Evolutionary conservation across 2,329 filamentous ascomycete species (phyloP).

Genomic region (Colletotrichum incanum): DNA sequence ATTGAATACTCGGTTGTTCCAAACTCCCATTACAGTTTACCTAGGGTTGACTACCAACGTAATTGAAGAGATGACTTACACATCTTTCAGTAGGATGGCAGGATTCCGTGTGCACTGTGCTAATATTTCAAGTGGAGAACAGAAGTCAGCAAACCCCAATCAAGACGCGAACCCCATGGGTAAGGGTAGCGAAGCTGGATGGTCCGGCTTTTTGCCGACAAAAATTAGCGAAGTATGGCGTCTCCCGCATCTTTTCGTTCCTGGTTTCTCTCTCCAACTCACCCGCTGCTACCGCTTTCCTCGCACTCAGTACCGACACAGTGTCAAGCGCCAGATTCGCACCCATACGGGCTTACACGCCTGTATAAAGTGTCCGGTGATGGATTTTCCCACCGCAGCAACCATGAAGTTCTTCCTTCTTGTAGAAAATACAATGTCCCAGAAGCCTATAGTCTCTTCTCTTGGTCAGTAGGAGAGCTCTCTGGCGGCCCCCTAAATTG

Average conservation of each 20-base stretch:
- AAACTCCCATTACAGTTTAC: background rate
- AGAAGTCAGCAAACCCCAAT: background rate
- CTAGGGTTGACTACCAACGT: background rate
- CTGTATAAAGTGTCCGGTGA: slow-evolving; percentile 6
- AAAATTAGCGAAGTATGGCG: slow-evolving; percentile 5
- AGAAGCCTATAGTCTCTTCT: background rate
- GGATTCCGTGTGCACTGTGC: background rate
- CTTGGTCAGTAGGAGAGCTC: background rate
- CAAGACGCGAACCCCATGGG: background rate
- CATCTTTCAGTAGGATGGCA: background rate
- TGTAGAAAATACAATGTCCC: background rate
- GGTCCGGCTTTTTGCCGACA: background rate
- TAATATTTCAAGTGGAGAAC: background rate
- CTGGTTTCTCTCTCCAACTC: slow-evolving; percentile 1
- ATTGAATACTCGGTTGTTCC: background rate
- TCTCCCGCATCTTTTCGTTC: background rate
- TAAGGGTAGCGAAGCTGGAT: background rate
- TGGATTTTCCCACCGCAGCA: background rate
- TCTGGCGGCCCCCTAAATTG: background rate
- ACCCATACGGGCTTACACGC: slow-evolving; percentile 1
- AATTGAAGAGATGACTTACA: background rate
- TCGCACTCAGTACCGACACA: background rate
- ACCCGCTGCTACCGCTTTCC: background rate
- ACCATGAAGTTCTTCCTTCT: background rate
- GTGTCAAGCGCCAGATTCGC: background rate